phyloP scores from a whole-genome alignment of 2,329 filamentous ascomycete genomes.

The Paecilomyces dactylethromorphus region DNA sequence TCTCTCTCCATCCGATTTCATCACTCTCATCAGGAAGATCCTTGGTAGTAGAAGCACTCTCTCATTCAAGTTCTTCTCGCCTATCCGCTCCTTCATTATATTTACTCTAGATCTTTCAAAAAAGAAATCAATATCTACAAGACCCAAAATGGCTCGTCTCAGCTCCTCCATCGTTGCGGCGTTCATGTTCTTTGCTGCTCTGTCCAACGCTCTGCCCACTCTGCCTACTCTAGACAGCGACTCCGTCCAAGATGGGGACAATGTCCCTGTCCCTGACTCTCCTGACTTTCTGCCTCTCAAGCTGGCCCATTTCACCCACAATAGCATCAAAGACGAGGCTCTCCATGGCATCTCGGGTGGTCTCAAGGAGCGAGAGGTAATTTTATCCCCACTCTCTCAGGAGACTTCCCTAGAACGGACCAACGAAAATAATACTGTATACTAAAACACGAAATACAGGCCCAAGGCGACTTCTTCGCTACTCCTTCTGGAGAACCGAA shows the following conservation, averaged over 20 bases:
- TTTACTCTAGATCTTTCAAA: slow-evolving; percentile 1
- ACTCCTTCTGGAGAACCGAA: neutral
- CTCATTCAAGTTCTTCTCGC: neutral
- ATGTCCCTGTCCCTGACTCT: slow-evolving; percentile 4
- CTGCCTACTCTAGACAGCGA: slow-evolving; percentile 11
- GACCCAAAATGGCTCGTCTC: slow-evolving; percentile 22
- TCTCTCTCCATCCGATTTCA: neutral
- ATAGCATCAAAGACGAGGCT: neutral
- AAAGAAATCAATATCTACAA: neutral
- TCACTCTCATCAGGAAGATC: neutral
- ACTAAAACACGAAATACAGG: neutral
- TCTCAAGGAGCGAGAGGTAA: neutral
- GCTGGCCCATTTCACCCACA: neutral
- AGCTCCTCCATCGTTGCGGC: slow-evolving; percentile 19
- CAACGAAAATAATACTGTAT: neutral
- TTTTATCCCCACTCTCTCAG: neutral
- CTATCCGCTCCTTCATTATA: slow-evolving; percentile 11
- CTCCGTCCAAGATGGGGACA: neutral
- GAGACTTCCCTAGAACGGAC: neutral
- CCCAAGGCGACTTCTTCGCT: neutral
- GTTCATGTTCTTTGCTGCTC: slow-evolving; percentile 20
- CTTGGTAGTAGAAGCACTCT: neutral
- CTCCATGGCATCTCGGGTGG: neutral
- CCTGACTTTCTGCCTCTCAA: neutral
- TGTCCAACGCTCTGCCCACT: slow-evolving; percentile 20